Evolutionary conservation across 495 filamentous ascomycete species (phyloP).

Genomic region (Xeromyces bisporus): DNA sequence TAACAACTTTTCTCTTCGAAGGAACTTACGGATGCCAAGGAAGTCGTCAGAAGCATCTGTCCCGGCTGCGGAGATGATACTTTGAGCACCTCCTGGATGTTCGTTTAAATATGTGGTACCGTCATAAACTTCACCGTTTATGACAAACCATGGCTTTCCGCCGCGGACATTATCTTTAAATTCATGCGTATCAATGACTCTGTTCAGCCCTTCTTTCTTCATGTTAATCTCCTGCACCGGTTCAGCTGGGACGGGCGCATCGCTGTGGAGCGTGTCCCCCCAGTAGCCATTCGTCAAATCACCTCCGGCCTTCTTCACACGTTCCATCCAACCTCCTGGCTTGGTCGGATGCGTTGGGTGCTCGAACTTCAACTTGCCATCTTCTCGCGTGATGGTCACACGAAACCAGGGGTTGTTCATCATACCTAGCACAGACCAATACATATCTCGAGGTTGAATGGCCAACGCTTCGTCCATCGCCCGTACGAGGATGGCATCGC

Average conservation of each 20-base stretch:
- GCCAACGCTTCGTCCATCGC: conserved; percentile 89
- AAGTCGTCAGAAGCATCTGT: conserved; percentile 87
- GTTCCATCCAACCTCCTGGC: conserved; percentile 89
- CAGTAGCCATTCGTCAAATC: conserved; percentile 70
- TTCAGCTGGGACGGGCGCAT: conserved; percentile 28
- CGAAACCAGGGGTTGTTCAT: conserved; percentile 98
- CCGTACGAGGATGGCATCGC: conserved; percentile 63
- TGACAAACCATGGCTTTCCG: conserved; percentile 72
- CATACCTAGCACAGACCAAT: conserved; percentile 94
- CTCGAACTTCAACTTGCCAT: conserved; percentile 55
- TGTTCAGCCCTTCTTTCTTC: conserved; percentile 51
- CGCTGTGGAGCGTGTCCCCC: conserved; percentile 58
- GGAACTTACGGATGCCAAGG: conserved; percentile 70
- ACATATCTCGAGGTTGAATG: conserved; percentile 83
- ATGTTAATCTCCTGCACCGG: conserved; percentile 58
- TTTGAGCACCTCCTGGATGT: conserved; percentile 80
- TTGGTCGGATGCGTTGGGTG: conserved; percentile 78
- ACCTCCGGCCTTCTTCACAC: conserved; percentile 75
- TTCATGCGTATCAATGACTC: conserved; percentile 52
- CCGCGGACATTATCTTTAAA: conserved; percentile 50
- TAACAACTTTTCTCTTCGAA: not conserved
- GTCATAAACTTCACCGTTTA: conserved; percentile 87
- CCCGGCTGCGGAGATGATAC: conserved; percentile 71
- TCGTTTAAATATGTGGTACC: conserved; percentile 68
- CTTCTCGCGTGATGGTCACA: conserved; percentile 60